phyloP scores from a whole-genome alignment of 2,329 filamentous ascomycete genomes.

The Dactylonectria estremocensis region DNA sequence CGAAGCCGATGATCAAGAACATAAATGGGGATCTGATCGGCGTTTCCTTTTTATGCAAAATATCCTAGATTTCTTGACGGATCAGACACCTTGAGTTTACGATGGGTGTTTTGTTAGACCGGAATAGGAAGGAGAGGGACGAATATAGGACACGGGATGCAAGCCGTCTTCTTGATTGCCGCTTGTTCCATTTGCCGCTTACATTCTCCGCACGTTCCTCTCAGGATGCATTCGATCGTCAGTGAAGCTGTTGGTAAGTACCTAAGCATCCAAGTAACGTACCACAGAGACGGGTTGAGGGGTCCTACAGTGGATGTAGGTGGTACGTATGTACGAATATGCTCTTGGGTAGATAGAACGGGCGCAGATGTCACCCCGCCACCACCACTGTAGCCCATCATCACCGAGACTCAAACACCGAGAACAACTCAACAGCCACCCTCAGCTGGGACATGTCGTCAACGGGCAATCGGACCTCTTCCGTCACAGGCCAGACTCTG shows the following conservation, averaged over 20 bases:
- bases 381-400: neutral
- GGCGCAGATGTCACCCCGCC: neutral
- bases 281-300: neutral
- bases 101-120: constrained; percentile 11
- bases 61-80: no score
- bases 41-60: neutral
- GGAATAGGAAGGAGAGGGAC: constrained; percentile 9
- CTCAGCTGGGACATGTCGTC: neutral
- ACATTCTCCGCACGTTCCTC: neutral
- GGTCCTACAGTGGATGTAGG: no score
- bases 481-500: neutral
- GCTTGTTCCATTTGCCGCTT: neutral
- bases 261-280: neutral
- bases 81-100: neutral
- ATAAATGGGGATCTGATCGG: neutral
- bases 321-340: neutral
- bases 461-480: no score
- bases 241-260: neutral
- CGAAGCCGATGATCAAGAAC: neutral
- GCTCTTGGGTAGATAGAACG: neutral
- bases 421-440: neutral
- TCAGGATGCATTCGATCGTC: neutral
- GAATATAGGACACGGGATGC: constrained; percentile 22
- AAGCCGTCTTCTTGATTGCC: neutral
- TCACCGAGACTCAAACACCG: neutral